Percentiles rank a stretch among this genome's conserved stretches.
Evolutionary conservation across 1,139 yeast genomes (phyloP).

Genomic region (Candida dubliniensis): DNA sequence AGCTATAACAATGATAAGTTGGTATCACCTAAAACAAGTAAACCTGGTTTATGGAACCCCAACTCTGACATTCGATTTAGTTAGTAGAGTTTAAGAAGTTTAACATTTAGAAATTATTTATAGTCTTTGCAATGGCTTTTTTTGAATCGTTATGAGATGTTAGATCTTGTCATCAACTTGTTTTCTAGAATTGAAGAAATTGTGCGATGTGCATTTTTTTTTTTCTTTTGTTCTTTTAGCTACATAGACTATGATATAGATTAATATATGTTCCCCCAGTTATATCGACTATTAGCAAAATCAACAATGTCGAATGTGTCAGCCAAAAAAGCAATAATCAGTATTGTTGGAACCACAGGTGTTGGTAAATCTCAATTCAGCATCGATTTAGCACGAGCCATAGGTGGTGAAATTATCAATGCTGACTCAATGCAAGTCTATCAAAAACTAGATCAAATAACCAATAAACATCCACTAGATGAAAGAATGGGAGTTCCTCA

Average conservation of each 20-base stretch:
- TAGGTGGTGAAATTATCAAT: slow-evolving; percentile 88
- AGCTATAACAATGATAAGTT: background rate
- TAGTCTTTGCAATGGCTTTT: too few relatives aligned
- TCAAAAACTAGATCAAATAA: slow-evolving; percentile 66
- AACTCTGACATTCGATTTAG: slow-evolving; percentile 33
- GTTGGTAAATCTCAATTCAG: slow-evolving; percentile 94
- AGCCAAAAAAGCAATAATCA: slow-evolving; percentile 45
- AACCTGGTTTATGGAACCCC: slow-evolving; percentile 33
- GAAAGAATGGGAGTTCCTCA: slow-evolving; percentile 78
- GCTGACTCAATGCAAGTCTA: slow-evolving; percentile 98
- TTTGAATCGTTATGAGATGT: too few relatives aligned
- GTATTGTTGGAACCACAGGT: slow-evolving; percentile 94
- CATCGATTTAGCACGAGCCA: slow-evolving; percentile 72
- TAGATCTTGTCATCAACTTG: too few relatives aligned
- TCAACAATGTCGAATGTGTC: slow-evolving; percentile 13
- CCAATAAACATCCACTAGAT: slow-evolving; percentile 84
- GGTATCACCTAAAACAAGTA: slow-evolving; percentile 13
- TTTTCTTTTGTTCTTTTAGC: too few relatives aligned
- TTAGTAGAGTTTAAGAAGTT: slow-evolving; percentile 1
- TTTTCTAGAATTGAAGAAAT: too few relatives aligned
- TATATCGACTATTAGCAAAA: slow-evolving; percentile 22
- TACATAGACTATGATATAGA: too few relatives aligned
- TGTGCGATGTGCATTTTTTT: too few relatives aligned
- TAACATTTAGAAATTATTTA: too few relatives aligned
- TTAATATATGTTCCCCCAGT: too few relatives aligned